phyloP scores from a whole-genome alignment of 192 early-diverging fungal genomes.

The Mortierella antarctica region DNA sequence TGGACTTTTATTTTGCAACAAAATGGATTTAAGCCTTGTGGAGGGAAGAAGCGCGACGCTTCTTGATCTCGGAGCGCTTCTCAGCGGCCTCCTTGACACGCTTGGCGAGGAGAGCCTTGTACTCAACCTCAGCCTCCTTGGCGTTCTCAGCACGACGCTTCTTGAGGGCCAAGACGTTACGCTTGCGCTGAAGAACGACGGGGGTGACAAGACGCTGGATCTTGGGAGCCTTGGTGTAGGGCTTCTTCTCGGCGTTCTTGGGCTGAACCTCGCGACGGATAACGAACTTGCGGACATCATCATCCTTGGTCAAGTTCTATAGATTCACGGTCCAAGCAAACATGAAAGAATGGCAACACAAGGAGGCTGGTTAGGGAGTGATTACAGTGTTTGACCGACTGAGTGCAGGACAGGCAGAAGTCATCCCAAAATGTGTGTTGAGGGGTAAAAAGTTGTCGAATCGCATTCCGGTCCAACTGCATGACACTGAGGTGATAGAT shows the following conservation, averaged over 20 bases:
- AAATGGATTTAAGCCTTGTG: constrained; percentile 55
- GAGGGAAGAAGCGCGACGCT: constrained; percentile 75
- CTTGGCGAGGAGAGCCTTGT: constrained; percentile 88
- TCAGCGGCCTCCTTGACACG: constrained; percentile 95
- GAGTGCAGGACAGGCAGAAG: background rate
- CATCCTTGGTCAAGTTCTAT: constrained; percentile 93
- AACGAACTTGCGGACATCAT: constrained; percentile 99
- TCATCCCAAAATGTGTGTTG: background rate
- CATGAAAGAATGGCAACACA: background rate
- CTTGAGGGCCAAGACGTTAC: constrained; percentile 90
- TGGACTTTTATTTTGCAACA: no score
- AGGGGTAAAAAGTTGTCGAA: background rate
- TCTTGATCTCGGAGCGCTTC: constrained; percentile 78
- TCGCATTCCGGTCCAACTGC: background rate
- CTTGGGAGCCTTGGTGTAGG: constrained; percentile 94
- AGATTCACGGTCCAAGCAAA: background rate
- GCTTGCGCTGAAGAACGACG: constrained; percentile 95
- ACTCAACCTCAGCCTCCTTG: constrained; percentile 77
- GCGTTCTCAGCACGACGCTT: constrained; percentile 82
- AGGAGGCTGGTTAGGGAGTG: background rate
- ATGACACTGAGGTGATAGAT: background rate
- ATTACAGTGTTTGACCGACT: background rate
- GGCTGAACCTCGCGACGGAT: constrained; percentile 95
- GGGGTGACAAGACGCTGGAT: constrained; percentile 99
- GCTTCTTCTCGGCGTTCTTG: constrained; percentile 92